Evolutionary conservation across 192 early-diverging fungal genomes (phyloP).

Genomic region (Linnemannia exigua): DNA sequence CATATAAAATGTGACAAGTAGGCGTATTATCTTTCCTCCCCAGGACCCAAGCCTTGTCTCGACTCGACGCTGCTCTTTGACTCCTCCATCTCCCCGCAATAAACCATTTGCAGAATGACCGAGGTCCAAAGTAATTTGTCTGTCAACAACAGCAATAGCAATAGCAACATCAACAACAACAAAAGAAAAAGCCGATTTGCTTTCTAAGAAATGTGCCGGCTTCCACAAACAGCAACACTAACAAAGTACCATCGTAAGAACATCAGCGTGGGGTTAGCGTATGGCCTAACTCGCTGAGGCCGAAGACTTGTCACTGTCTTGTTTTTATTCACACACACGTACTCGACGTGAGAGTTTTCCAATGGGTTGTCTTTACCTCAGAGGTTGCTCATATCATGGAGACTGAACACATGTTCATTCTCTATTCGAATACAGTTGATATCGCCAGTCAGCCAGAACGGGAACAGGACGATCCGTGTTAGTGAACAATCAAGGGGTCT

Average conservation of each 20-base stretch:
- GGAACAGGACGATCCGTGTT: not conserved
- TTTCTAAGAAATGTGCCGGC: slow-evolving; percentile 4
- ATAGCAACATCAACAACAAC: not conserved
- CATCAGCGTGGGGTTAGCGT: not conserved
- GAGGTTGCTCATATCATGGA: not conserved
- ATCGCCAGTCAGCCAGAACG: not conserved
- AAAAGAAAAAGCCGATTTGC: not conserved
- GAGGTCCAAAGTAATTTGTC: not conserved
- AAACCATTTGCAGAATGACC: not conserved
- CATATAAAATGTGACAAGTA: too few relatives aligned
- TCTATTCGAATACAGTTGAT: not conserved
- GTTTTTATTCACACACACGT: not conserved
- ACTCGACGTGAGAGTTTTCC: not conserved
- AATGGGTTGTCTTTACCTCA: not conserved
- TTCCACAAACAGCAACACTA: not conserved
- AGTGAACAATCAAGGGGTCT: not conserved
- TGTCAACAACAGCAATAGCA: slow-evolving; percentile 3
- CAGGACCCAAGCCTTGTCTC: not conserved
- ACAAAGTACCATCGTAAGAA: not conserved
- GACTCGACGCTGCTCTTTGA: not conserved
- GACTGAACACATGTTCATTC: not conserved
- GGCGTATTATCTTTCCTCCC: not conserved
- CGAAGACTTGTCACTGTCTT: not conserved
- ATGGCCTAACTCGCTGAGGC: not conserved
- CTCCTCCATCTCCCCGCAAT: not conserved